These are phyloP conservation scores for Penicillium egyptiacum DNA, from an alignment of 495 filamentous ascomycete species.

Conservation along the genomic window DNA sequence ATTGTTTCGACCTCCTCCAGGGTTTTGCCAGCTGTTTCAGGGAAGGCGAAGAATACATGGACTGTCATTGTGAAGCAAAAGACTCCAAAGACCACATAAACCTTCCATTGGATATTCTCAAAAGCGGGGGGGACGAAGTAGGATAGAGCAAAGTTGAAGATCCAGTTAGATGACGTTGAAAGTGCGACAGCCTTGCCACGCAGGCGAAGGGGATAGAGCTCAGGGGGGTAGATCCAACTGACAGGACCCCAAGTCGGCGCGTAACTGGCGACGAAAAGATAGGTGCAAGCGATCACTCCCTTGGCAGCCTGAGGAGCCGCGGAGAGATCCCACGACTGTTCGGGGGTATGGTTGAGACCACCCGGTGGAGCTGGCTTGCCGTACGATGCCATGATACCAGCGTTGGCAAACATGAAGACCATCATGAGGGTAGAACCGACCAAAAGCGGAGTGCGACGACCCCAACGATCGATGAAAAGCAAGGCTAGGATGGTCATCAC, in stretches of 20 bases:
- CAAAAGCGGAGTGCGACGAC: slow-evolving; percentile 63
- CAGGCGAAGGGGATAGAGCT: slow-evolving; percentile 65
- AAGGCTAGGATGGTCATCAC: slow-evolving; percentile 55
- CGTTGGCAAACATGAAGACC: slow-evolving; percentile 67
- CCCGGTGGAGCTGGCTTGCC: slow-evolving; percentile 52
- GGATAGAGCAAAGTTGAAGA: slow-evolving; percentile 76
- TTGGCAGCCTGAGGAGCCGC: slow-evolving; percentile 41
- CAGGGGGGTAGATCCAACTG: slow-evolving; percentile 67
- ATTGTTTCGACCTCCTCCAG: slow-evolving; percentile 73
- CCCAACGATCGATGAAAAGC: slow-evolving; percentile 62
- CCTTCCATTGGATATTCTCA: slow-evolving; percentile 69
- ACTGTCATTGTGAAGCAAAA: slow-evolving; percentile 71
- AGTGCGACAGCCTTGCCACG: slow-evolving; percentile 72
- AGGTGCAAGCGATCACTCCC: slow-evolving; percentile 62
- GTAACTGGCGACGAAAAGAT: slow-evolving; percentile 64
- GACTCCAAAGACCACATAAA: slow-evolving; percentile 72
- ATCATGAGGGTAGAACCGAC: slow-evolving; percentile 67
- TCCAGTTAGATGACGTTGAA: slow-evolving; percentile 71
- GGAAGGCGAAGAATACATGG: slow-evolving; percentile 80
- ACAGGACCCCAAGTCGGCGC: slow-evolving; percentile 62
- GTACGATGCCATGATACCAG: slow-evolving; percentile 60
- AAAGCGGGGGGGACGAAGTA: slow-evolving; percentile 79
- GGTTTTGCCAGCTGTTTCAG: slow-evolving; percentile 79
- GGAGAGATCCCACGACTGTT: slow-evolving; percentile 43
- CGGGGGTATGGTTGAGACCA: slow-evolving; percentile 37